Conservation (phyloP, 2,329 filamentous ascomycete genomes). For the Nectriaceae sp. region DNA sequence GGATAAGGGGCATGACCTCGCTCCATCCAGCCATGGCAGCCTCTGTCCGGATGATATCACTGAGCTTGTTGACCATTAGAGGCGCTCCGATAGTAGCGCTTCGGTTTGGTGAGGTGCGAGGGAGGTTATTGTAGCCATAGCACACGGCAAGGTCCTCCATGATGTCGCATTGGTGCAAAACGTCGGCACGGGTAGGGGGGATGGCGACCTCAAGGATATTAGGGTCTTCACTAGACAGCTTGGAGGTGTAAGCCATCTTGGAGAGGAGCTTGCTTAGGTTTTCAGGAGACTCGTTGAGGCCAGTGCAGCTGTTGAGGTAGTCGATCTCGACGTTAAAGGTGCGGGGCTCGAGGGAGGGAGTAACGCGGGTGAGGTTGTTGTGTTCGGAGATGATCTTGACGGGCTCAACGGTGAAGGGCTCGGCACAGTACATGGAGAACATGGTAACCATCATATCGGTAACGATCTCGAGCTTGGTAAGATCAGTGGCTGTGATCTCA, state of each 20-base stretch:
- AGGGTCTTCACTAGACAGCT: slow-evolving; percentile 68
- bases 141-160: slow-evolving; percentile 98
- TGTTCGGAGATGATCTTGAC: slow-evolving; percentile 91
- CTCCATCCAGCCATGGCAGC: slow-evolving; percentile 93
- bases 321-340: slow-evolving; percentile 80
- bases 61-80: slow-evolving; percentile 89
- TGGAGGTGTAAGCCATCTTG: slow-evolving; percentile 87
- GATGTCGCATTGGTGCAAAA: slow-evolving; percentile 94
- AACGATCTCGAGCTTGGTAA: slow-evolving; percentile 94
- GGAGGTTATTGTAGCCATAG: slow-evolving; percentile 96
- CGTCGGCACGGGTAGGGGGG: slow-evolving; percentile 87
- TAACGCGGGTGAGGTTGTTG: slow-evolving; percentile 79
- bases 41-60: slow-evolving; percentile 86
- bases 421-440: slow-evolving; percentile 90
- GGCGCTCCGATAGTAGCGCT: slow-evolving; percentile 85
- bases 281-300: slow-evolving; percentile 72
- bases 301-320: slow-evolving; percentile 93
- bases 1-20: slow-evolving; percentile 92
- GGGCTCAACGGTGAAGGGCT: slow-evolving; percentile 91
- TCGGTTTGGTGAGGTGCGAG: slow-evolving; percentile 82
- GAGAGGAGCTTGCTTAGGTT: slow-evolving; percentile 77
- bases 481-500: slow-evolving; percentile 93
- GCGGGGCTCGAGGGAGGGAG: slow-evolving; percentile 78
- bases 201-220: slow-evolving; percentile 80
- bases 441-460: slow-evolving; percentile 95